phyloP scores from a whole-genome alignment of 2,329 filamentous ascomycete species.

The Fusarium austroafricanum region DNA sequence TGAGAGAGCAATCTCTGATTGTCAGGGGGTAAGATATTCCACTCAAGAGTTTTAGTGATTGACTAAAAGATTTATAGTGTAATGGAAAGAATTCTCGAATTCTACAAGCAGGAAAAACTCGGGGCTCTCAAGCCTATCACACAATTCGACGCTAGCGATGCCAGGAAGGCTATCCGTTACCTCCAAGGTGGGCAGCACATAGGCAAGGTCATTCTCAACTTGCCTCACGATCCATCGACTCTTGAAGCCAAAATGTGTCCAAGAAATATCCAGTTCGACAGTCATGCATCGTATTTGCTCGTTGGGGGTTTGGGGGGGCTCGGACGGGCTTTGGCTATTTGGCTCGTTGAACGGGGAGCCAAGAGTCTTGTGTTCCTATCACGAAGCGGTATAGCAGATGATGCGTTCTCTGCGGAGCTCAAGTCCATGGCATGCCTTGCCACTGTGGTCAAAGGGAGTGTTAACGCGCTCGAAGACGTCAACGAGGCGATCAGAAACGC shows the following conservation, averaged over 20 bases:
- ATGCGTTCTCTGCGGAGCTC: slow-evolving; percentile 18
- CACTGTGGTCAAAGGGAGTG: slow-evolving; percentile 2
- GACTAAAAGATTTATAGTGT: background rate
- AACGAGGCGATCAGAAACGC: slow-evolving; percentile 11
- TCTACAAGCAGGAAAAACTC: slow-evolving; percentile 19
- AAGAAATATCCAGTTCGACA: too few relatives aligned
- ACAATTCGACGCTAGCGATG: background rate
- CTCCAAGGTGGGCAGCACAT: slow-evolving; percentile 32
- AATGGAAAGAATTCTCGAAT: slow-evolving; percentile 14
- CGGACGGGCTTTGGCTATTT: slow-evolving; percentile 37
- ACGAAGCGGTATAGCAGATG: slow-evolving; percentile 38
- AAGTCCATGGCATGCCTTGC: slow-evolving; percentile 24
- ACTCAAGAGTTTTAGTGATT: too few relatives aligned
- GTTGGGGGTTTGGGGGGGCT: slow-evolving; percentile 44
- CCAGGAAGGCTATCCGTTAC: slow-evolving; percentile 25
- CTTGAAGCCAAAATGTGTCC: background rate
- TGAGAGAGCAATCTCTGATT: background rate
- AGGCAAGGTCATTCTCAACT: slow-evolving; percentile 1
- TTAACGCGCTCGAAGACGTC: slow-evolving; percentile 17
- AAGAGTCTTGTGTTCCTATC: slow-evolving; percentile 48
- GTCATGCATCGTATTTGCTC: slow-evolving; percentile 35
- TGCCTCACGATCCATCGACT: background rate
- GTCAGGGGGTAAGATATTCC: background rate
- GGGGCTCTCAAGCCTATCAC: background rate
- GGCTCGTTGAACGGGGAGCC: slow-evolving; percentile 35